Base-by-base conservation (phyloP, 1,284 basidiomycete genomes). In the Sporisorium exsertum region DNA sequence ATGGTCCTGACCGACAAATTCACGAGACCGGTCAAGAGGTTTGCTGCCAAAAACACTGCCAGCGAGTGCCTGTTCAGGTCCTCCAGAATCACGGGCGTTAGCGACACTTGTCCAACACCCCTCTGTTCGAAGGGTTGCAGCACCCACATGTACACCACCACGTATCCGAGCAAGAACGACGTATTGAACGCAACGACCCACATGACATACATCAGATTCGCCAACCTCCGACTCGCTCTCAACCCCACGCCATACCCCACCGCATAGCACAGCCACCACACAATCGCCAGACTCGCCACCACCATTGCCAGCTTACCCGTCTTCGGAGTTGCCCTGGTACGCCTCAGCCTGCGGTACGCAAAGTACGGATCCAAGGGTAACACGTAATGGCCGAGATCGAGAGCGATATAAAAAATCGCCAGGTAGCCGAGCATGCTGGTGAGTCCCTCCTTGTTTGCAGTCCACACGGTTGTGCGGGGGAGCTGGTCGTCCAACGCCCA, bases 101-200 rank as follows among this genome's bases (percentile, higher is more conserved):
- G 29, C 10, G 29, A 10, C 5, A 5, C 29, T 32, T 32, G 29
- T 5, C 29, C 29, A 5, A 10, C 29, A 10, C 29, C 29, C 10
- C 29, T n/a, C 35, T 32, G 13, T 40, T 84, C 78, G 18, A 87
- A 87, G 10, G 87, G 86, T 15, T 90, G 88, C 82, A 91, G 91
- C 81, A 92, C 91, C 47, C 88, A 78, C 56, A 91, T 88, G 80
- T 96, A 93, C 33, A 97, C 87, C 22, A 91, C 72, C 52, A 95
- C 88, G 85, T 97, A 97, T 2, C 90, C 90, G 10, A 94, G 88
- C 22, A 98, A 87, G 87, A 95, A 95, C 2, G 91, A 89, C 0
- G 92, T 91, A 86, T 98, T 99, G 89, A 91, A 97, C 1, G 94
- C 95, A 0, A 90, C 89, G 8, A 93, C 90, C 94, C 95, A 98